Evolutionary conservation across 75 land plant genomes (phyloP), one percentile per base, ranked within the genome.

Genomic region (Gnetum montanum): DNA sequence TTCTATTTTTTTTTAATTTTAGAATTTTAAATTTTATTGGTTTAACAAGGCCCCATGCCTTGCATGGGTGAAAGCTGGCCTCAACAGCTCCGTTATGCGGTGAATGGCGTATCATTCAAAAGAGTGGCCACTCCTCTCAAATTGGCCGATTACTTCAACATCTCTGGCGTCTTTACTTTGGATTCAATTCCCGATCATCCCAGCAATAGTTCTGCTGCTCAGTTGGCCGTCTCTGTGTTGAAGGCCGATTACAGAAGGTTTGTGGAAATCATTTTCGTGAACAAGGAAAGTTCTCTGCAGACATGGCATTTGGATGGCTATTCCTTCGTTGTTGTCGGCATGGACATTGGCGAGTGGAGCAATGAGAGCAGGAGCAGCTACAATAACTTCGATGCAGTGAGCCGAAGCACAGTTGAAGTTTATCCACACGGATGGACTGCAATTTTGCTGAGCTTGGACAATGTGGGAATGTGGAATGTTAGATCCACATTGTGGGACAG

Each of bases 231-330:
- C 11, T 62, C 85, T 3, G 76, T 82, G 34, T 54, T 85, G 47
- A 52, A 66, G 18, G 74, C 71, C 19, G 79, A 69, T 34, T 78
- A 46, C 49, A 59, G 79, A 20, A 63, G 73, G 13, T 85, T 81
- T 37, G 34, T 81, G 6, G 89, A 85, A 61, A 62, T 85, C 11
- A 74, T 85, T 49, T 81, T 85, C 37, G 69, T 81, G 73, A 85
- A 85, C 48, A 31, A 49, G 11, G 89, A 81, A 67, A 60, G 31
- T 30, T 33, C 69, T 4, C 46, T 85, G 18, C 81, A 81, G 68
- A 69, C 85, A 22, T 93, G 96, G 96, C 98, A 93, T 69, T 53
- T 53, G 29, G 90, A 84, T 75, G 98, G 98, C 34, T 79, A 79
- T 51, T 74, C 79, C 57, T 89, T 85, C 53, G 88, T 85, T 77